A percentile compares a stretch with the other conserved stretches of the same genome.
These are phyloP conservation scores for Lactuca sativa DNA, from an alignment of 129 eudicot species.

Conservation along the genomic window DNA sequence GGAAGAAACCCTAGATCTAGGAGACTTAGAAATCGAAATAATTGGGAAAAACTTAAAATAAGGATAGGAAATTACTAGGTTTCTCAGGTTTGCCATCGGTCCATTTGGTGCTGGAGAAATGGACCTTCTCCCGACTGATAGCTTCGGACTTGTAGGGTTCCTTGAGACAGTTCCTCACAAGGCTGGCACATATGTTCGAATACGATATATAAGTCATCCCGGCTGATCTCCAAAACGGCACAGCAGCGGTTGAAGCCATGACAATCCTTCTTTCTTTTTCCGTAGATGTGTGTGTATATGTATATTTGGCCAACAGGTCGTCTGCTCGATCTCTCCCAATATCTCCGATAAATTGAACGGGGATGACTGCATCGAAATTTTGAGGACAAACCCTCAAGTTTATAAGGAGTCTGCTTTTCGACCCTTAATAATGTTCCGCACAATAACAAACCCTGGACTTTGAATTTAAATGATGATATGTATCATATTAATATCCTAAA, in stretches of 20 bases:
- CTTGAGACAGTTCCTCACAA: constrained; percentile 86
- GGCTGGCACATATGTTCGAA: constrained; percentile 80
- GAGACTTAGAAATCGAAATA: background rate
- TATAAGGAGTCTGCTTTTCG: background rate
- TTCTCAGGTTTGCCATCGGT: constrained; percentile 70
- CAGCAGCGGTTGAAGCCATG: constrained; percentile 74
- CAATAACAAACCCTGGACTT: background rate
- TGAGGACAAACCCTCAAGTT: background rate
- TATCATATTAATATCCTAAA: no score
- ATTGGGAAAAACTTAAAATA: background rate
- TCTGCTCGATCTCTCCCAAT: constrained; percentile 5
- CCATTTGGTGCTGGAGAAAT: constrained; percentile 78
- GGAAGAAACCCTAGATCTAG: constrained; percentile 37
- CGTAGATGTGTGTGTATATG: background rate
- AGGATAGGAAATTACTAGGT: constrained; percentile 48
- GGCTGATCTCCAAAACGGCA: constrained; percentile 89
- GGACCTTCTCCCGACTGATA: constrained; percentile 76
- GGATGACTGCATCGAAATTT: background rate
- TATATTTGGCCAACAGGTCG: background rate
- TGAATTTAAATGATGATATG: no score
- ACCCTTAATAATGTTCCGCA: background rate
- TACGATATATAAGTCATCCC: constrained; percentile 91
- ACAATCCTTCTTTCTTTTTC: background rate
- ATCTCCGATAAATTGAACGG: background rate
- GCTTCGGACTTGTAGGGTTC: constrained; percentile 79